Percentiles rank a stretch among this genome's conserved stretches.
Conservation (phyloP, 208 protist species). For the Dictyostelium gargantuum region DNA sequence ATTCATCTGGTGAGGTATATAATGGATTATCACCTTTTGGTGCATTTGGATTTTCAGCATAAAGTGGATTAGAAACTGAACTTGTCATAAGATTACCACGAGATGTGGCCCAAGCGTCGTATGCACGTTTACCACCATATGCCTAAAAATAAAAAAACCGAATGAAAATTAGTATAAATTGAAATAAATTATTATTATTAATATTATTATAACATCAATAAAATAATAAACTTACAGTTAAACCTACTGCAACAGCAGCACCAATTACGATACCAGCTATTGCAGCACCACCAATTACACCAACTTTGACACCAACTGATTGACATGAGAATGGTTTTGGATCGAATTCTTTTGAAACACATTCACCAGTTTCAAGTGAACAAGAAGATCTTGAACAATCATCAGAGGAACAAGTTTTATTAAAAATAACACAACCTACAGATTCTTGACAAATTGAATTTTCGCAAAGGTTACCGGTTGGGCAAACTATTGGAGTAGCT, state of each 20-base stretch:
- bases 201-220: too few species aligned
- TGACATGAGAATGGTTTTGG: slow-evolving; percentile 46
- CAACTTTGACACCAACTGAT: slow-evolving; percentile 1
- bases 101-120: slow-evolving; percentile 2
- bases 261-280: slow-evolving; percentile 26
- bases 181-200: too few species aligned
- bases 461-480: too few species aligned
- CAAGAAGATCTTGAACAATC: neutral
- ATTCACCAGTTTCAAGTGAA: neutral
- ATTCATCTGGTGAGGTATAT: neutral
- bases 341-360: neutral
- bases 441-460: neutral
- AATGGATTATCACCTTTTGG: slow-evolving; percentile 15
- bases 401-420: neutral
- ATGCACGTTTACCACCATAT: slow-evolving; percentile 45
- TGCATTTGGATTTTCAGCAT: neutral
- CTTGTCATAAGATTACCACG: neutral
- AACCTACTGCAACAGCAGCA: neutral
- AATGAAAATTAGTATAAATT: too few species aligned
- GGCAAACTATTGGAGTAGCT: neutral
- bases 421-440: neutral
- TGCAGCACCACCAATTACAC: neutral
- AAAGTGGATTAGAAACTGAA: slow-evolving; percentile 15
- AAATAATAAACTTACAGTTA: too few species aligned
- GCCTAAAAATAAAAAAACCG: too few species aligned